Conservation (phyloP, 78 protist species). For the Speleostelium caveatum region DNA sequence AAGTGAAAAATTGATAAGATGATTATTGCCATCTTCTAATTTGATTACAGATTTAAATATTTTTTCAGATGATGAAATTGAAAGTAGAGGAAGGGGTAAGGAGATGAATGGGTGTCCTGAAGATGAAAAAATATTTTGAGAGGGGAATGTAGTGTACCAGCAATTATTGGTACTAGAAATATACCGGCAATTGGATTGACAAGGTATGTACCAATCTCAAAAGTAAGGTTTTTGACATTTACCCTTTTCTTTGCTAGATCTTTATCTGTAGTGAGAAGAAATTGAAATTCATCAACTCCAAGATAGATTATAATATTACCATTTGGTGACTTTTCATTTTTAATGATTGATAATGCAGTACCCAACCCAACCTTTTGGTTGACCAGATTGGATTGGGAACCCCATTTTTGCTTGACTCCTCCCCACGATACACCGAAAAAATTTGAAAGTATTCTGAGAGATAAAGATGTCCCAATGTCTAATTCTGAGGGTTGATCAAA, state of each 20-base stretch:
- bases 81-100: not conserved
- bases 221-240: not conserved
- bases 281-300: not conserved
- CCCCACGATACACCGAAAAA: not conserved
- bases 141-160: not conserved
- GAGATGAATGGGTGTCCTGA: not conserved
- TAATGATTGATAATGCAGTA: not conserved
- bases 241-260: not conserved
- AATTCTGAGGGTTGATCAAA: not conserved
- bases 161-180: not conserved
- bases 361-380: not conserved
- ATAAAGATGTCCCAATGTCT: not conserved
- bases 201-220: not conserved
- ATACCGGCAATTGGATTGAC: not conserved
- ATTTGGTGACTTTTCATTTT: not conserved
- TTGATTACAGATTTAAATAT: not conserved
- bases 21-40: not conserved
- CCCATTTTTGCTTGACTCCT: not conserved
- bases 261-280: not conserved
- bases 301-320: not conserved
- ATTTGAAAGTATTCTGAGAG: not conserved
- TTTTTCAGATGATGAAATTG: too few species aligned
- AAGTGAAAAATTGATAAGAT: not conserved
- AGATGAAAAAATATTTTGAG: not conserved
- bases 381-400: too few species aligned